Conservation (phyloP, 2,329 filamentous ascomycete species). For the Stromatinia cepivora region DNA sequence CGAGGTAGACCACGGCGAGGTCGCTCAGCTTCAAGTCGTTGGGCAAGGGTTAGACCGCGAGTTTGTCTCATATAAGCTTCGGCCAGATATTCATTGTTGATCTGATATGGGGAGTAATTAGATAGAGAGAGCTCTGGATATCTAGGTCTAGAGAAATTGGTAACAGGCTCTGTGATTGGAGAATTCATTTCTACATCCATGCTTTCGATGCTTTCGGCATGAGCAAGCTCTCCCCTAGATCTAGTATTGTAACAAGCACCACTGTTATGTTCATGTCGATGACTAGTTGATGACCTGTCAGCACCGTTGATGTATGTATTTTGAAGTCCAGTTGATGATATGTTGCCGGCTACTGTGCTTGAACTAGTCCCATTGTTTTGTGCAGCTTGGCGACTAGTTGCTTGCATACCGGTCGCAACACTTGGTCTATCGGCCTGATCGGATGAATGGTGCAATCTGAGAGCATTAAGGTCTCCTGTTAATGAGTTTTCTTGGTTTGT, state of each 20-base stretch:
- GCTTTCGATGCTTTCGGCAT: no score
- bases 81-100: no score
- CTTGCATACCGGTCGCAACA: no score
- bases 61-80: no score
- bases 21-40: not conserved
- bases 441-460: not conserved
- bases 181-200: not conserved
- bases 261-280: not conserved
- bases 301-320: no score
- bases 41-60: not conserved
- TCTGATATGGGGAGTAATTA: no score
- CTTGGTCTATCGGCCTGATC: no score
- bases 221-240: no score
- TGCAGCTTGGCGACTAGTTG: not conserved
- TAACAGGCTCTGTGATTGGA: not conserved
- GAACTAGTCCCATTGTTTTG: accelerated
- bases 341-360: not conserved
- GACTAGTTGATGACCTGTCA: not conserved
- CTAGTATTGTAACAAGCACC: no score
- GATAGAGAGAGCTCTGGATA: not conserved
- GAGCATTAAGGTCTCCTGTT: not conserved
- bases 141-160: not conserved
- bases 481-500: not conserved
- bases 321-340: not conserved
- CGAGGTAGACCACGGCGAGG: not conserved